Evolutionary conservation across 1,284 basidiomycete genomes (phyloP).

Genomic region (Volvariella surrecta): DNA sequence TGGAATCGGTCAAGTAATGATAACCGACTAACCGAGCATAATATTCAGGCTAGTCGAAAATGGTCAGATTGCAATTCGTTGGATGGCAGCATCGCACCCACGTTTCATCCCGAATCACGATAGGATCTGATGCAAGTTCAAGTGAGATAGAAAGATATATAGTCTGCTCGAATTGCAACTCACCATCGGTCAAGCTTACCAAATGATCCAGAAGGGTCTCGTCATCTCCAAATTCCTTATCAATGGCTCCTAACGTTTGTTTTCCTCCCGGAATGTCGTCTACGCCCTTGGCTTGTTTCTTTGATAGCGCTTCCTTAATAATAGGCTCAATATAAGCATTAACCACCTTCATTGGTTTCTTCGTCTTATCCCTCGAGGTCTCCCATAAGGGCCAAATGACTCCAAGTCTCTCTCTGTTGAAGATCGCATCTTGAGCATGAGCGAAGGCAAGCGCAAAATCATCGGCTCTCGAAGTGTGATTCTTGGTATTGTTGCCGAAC

Average conservation of each 20-base stretch:
- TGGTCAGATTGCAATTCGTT: too few species aligned
- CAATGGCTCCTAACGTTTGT: conserved; percentile 9
- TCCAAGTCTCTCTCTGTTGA: conserved; percentile 20
- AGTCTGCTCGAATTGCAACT: conserved; percentile 4
- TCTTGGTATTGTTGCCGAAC: neutral
- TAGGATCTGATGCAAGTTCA: conserved; percentile 16
- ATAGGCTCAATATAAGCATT: conserved; percentile 13
- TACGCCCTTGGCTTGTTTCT: conserved; percentile 9
- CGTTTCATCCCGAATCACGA: conserved; percentile 11
- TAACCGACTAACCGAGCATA: conserved; percentile 4
- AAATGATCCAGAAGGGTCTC: conserved; percentile 29
- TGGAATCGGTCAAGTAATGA: too few species aligned
- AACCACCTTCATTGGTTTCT: conserved; percentile 20
- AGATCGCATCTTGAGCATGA: conserved; percentile 19
- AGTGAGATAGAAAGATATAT: neutral
- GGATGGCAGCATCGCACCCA: too few species aligned
- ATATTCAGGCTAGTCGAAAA: conserved; percentile 3
- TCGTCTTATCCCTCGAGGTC: conserved; percentile 23
- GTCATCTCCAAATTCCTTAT: conserved; percentile 9
- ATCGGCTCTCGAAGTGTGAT: conserved; percentile 15
- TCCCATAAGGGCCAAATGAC: conserved; percentile 26
- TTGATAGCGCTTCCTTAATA: conserved; percentile 18
- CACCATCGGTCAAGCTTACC: conserved; percentile 25
- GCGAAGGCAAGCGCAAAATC: conserved; percentile 26
- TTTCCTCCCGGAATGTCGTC: conserved; percentile 12